These are phyloP conservation scores for Picochlorum sp. DNA, from an alignment of 139 green algal species.

Conservation along the genomic window DNA sequence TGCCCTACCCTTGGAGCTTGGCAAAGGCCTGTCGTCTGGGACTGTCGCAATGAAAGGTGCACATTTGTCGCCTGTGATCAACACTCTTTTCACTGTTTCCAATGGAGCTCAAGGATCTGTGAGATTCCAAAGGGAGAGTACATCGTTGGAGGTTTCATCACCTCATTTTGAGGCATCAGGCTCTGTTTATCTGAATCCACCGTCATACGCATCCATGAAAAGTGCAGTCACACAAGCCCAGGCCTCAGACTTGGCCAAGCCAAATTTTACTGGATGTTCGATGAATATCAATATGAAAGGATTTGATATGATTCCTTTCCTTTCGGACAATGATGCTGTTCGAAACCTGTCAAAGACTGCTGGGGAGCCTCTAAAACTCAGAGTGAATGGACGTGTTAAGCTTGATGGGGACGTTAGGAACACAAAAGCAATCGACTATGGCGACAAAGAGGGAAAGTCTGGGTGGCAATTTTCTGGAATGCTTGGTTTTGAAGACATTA, in stretches of 20 bases:
- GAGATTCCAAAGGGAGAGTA: conserved; percentile 23
- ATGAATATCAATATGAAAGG: conserved; percentile 36
- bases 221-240: conserved; percentile 39
- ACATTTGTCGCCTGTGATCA: conserved; percentile 55
- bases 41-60: conserved; percentile 47
- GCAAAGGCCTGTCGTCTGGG: conserved; percentile 33
- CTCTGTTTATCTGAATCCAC: conserved; percentile 31
- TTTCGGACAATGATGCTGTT: conserved; percentile 19
- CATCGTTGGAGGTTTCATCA: conserved; percentile 15
- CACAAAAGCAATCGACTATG: neutral
- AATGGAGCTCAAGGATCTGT: conserved; percentile 23
- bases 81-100: conserved; percentile 41
- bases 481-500: conserved; percentile 45
- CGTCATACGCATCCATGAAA: conserved; percentile 27
- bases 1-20: conserved; percentile 21
- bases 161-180: conserved; percentile 33
- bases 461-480: conserved; percentile 30
- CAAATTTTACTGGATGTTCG: conserved; percentile 31
- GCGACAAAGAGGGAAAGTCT: neutral
- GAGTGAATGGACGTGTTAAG: conserved; percentile 23
- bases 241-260: conserved; percentile 32
- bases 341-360: conserved; percentile 14
- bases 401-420: conserved; percentile 16
- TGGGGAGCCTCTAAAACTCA: conserved; percentile 37
- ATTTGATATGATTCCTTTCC: conserved; percentile 59